Evolutionary conservation across 2,329 filamentous ascomycete species (phyloP), one percentile per base, ranked within the genome.

Genomic region (Pseudogymnoascus sp.): DNA sequence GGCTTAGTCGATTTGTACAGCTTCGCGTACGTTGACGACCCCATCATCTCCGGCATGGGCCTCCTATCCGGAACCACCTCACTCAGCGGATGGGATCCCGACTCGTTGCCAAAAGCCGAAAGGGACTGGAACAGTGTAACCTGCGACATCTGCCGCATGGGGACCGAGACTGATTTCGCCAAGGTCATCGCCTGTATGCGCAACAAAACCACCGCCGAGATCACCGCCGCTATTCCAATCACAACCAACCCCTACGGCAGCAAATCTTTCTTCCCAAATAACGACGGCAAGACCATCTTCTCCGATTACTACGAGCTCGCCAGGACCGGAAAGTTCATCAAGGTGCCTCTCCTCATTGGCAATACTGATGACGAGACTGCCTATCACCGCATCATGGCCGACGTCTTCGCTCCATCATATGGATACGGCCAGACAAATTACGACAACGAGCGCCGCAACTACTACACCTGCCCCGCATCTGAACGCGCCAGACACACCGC

Each of bases 1-100:
- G 85, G 88, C 70, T 86, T 84, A 61, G 80, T 71, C 2, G 74
- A 75, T 42, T 65, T 67, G 8, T 72, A 75, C 42, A 65, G 67
- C 36, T 75, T 72, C 62, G 72, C 72, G 18, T 74, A 67, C 65
- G 60, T 62, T 1, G 60, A 65, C 6, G 71, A 75, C 63, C 72
- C 73, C 5, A 74, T 74, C 36, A 69, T 66, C n/a, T 60, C 67
- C 7, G 72, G 68, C 5, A 64, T 65, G 1, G 66, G 69, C 16
- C 46, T 65, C 8, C 25, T 66, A 25, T 71, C 70, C 14, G 69
- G 70, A 9, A 65, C 63, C 49, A 49, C 65, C 12, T 28, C 63
- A 3, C 59, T 60, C 28, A 12, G 53, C 11, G 11, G 36, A 28
- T 37, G 60, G n/a, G 46, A 53, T 14, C 23, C 31, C 18, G 64